A percentile compares a stretch with the other conserved stretches of the same genome.
Conservation (phyloP, 257 asterid genomes). For the Nicotiana undulata region DNA sequence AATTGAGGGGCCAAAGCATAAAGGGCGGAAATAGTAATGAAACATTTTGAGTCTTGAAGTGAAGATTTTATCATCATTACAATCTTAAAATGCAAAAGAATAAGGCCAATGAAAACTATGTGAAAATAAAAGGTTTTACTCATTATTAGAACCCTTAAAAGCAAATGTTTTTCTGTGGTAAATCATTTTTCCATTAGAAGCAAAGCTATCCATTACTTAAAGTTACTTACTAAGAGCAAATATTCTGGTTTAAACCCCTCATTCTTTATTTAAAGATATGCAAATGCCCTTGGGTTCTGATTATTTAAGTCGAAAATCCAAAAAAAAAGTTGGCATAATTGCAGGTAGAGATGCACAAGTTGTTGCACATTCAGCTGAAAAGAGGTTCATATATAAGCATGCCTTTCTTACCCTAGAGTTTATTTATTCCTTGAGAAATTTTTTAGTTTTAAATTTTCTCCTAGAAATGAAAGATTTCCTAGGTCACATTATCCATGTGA, state of each 20-base stretch:
- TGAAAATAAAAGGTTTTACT: background rate
- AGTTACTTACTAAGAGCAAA: background rate
- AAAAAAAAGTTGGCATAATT: no score
- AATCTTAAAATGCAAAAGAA: background rate
- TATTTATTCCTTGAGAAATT: background rate
- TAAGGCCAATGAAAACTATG: background rate
- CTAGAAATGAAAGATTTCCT: no score
- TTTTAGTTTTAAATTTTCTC: no score
- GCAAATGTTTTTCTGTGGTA: background rate
- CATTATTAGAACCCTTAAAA: slow-evolving; percentile 3
- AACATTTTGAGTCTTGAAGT: background rate
- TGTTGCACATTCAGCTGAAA: background rate
- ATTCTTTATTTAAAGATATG: background rate
- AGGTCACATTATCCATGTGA: no score
- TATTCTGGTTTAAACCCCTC: background rate
- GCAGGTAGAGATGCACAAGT: no score
- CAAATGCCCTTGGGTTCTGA: background rate
- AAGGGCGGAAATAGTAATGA: no score
- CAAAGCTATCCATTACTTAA: background rate
- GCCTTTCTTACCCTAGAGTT: background rate
- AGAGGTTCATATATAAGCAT: background rate
- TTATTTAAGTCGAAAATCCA: background rate
- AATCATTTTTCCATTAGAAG: slow-evolving; percentile 1
- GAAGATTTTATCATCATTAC: background rate
- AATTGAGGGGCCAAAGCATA: no score